These are phyloP conservation scores for Aspergillus sp. DNA, from an alignment of 2,329 filamentous ascomycete species.

Conservation along the genomic window DNA sequence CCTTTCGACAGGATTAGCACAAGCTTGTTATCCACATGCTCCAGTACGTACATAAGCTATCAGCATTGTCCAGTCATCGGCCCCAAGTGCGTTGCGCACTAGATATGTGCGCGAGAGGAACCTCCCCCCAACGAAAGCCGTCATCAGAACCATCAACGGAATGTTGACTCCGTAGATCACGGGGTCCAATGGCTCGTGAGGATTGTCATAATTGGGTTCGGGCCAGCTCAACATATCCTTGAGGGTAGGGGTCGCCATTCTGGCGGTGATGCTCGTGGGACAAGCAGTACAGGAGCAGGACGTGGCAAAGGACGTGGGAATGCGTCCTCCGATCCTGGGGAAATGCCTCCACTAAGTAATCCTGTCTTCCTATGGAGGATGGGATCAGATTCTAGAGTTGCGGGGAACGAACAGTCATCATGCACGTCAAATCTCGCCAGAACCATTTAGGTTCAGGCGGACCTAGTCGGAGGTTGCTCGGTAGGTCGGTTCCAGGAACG, in stretches of 20 bases:
- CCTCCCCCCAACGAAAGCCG: neutral
- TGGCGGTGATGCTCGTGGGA: neutral
- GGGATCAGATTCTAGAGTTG: neutral
- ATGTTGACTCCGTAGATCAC: conserved; percentile 11
- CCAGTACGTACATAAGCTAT: conserved; percentile 2
- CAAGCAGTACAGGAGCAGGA: neutral
- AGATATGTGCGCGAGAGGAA: conserved; percentile 8
- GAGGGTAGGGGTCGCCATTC: conserved; percentile 3
- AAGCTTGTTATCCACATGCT: neutral
- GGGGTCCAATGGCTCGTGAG: conserved; percentile 5
- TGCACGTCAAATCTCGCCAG: neutral
- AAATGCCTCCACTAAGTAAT: neutral
- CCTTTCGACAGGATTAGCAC: neutral
- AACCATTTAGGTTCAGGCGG: neutral
- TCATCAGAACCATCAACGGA: conserved; percentile 4
- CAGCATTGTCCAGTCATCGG: conserved; percentile 14
- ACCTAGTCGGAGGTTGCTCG: neutral
- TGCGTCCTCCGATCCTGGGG: neutral
- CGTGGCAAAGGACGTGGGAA: neutral
- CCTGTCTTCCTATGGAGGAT: neutral
- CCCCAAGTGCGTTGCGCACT: conserved; percentile 8
- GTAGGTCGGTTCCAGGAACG: neutral
- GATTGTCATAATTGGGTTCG: conserved; percentile 6
- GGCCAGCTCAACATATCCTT: conserved; percentile 5
- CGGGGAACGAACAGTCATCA: neutral